Evolutionary conservation across 2,329 filamentous ascomycete genomes (phyloP).

Genomic region (Fusarium verticillioides): DNA sequence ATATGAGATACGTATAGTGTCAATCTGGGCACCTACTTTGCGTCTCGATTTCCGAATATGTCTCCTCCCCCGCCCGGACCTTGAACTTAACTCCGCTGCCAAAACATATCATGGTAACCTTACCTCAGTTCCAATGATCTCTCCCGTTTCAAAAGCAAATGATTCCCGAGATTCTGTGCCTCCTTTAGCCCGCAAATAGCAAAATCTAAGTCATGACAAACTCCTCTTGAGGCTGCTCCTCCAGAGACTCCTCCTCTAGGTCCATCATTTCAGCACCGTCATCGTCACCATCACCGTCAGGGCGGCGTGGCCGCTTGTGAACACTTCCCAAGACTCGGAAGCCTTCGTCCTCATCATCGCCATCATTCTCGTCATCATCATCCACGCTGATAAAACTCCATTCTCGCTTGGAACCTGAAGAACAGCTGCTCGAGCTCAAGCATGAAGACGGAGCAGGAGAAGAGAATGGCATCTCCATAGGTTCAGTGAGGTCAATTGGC

Average conservation of each 20-base stretch:
- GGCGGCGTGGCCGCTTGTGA: background rate
- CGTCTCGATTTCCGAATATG: background rate
- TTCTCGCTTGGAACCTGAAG: slow-evolving; percentile 4
- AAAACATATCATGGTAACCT: background rate
- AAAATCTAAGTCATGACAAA: background rate
- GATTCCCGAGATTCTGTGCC: background rate
- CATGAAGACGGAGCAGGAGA: background rate
- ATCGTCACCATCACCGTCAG: background rate
- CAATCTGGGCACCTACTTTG: slow-evolving; percentile 5
- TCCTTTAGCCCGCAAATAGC: background rate
- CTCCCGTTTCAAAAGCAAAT: slow-evolving; percentile 4
- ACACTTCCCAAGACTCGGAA: background rate
- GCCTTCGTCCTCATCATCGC: background rate
- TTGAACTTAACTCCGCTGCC: background rate
- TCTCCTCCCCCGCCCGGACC: background rate
- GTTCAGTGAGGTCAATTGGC: background rate
- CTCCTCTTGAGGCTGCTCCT: background rate
- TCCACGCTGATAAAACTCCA: background rate
- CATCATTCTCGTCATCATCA: background rate
- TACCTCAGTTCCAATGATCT: background rate
- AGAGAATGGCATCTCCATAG: background rate
- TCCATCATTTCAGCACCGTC: background rate
- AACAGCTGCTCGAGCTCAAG: background rate
- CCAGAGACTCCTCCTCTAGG: background rate
- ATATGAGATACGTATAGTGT: background rate